phyloP scores from a whole-genome alignment of 2,329 filamentous ascomycete species.

The Cercospora sp. region DNA sequence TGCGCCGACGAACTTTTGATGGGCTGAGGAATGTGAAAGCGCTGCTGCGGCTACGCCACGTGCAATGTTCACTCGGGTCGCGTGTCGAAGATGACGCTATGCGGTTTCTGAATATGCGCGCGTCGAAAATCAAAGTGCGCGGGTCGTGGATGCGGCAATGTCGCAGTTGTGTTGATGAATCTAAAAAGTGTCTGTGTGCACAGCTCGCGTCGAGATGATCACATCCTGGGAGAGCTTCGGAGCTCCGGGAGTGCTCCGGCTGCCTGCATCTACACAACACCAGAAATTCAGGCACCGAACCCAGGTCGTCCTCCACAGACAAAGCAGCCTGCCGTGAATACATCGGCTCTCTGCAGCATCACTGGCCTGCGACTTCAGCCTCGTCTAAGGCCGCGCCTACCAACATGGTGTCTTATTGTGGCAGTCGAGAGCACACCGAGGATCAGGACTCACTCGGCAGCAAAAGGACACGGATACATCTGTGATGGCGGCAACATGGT shows the following conservation, averaged over 20 bases:
- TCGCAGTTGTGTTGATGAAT: neutral
- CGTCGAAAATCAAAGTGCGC: neutral
- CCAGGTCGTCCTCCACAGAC: neutral
- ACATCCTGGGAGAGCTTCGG: constrained; percentile 4
- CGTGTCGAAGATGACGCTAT: neutral
- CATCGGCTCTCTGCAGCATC: neutral
- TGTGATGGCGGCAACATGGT: neutral
- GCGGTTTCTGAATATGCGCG: neutral
- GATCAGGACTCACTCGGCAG: neutral
- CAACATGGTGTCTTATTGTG: neutral
- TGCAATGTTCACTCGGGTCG: neutral
- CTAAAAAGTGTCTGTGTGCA: neutral
- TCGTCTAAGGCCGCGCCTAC: neutral
- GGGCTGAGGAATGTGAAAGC: constrained; percentile 12
- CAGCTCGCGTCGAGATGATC: constrained; percentile 5
- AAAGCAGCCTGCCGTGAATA: neutral
- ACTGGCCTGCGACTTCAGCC: neutral
- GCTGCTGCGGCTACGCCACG: constrained; percentile 15
- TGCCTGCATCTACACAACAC: neutral
- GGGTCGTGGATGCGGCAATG: neutral
- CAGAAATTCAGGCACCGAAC: neutral
- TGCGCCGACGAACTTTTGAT: constrained; percentile 13
- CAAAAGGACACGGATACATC: neutral
- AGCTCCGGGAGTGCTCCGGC: neutral
- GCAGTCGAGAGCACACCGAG: neutral